Evolutionary conservation across 2,329 filamentous ascomycete genomes (phyloP), one percentile per base, ranked within the genome.

Genomic region (Orbilia oligospora): DNA sequence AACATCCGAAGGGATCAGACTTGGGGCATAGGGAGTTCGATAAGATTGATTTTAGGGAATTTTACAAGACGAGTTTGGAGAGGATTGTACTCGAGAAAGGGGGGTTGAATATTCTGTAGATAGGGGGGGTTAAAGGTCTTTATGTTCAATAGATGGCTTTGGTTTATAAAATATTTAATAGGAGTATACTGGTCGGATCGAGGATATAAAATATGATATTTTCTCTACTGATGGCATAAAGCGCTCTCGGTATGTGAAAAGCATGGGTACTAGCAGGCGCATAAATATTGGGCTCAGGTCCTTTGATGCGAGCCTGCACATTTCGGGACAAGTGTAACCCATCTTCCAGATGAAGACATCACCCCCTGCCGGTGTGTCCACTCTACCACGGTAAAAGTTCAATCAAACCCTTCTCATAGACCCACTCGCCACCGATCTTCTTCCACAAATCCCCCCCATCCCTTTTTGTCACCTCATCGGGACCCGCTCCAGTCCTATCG

Each of bases 31-130:
- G 4, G 41, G 27, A 56, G 10, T 71, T 77, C 48, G 72, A 71
- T 36, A 53, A 22, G 3, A 41, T 77, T 5, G 72, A 77, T 71
- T 71, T 77, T 22, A 46, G 36, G 8, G 20, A 24, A 3, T 70
- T 77, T 46, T 77, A 71, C 61, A 70, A 49, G 27, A 24, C 27
- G 24, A 70, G 48, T 41, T 49, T 76, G 46, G 38, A 70, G 10
- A 76, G 69, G 56, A 36, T 56, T 53, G 53, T 55, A 0, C 9
- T 76, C 8, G 72, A 66, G 14, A 22, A 48, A 5, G 72, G 56
- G 46, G 14, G 18, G 0, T 36, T 69, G 36, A 58, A 49, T 27
- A 48, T 69, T 33, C 10, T 69, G 10, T 69, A 58, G 44, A 16
- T 38, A 3, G 51, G 53, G 5, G 27, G 41, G 16, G 9, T 2